A percentile compares a stretch with the other conserved stretches of the same genome.
phyloP scores from a whole-genome alignment of 106 monocot species.

The Dendrobium officinale region DNA sequence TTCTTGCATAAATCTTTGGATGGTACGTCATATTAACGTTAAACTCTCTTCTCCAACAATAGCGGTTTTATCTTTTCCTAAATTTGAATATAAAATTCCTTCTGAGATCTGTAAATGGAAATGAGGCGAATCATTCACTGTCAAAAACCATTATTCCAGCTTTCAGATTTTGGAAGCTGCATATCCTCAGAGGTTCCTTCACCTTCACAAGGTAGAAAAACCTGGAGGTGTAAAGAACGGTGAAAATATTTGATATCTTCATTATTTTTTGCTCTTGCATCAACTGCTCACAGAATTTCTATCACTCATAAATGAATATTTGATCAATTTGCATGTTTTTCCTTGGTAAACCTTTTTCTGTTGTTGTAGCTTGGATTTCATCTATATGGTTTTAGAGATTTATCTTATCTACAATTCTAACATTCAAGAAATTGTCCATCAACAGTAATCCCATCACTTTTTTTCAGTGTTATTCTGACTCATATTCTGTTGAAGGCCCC shows the following conservation, averaged over 20 bases:
- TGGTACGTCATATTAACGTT: no score
- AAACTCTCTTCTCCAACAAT: no score
- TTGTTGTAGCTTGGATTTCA: no score
- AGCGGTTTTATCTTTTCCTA: no score
- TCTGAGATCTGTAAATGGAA: no score
- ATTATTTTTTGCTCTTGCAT: background rate
- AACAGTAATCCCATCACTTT: background rate
- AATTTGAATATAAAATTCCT: no score
- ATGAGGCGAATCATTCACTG: no score
- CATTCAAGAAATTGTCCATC: background rate
- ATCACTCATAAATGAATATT: background rate
- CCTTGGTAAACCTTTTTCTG: background rate
- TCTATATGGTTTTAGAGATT: background rate
- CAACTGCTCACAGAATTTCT: background rate
- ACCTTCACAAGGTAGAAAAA: background rate
- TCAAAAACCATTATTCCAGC: background rate
- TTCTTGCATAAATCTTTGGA: no score
- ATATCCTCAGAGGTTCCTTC: background rate
- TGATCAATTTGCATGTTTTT: background rate
- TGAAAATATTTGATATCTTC: background rate
- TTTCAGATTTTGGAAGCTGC: background rate
- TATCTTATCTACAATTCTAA: background rate
- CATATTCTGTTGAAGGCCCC: constrained; percentile 26
- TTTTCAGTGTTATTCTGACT: background rate
- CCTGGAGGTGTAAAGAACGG: background rate